Percentiles rank a stretch among this genome's conserved stretches.
These are phyloP conservation scores for Inosperma sp. DNA, from an alignment of 768 basidiomycete genomes.

Conservation along the genomic window DNA sequence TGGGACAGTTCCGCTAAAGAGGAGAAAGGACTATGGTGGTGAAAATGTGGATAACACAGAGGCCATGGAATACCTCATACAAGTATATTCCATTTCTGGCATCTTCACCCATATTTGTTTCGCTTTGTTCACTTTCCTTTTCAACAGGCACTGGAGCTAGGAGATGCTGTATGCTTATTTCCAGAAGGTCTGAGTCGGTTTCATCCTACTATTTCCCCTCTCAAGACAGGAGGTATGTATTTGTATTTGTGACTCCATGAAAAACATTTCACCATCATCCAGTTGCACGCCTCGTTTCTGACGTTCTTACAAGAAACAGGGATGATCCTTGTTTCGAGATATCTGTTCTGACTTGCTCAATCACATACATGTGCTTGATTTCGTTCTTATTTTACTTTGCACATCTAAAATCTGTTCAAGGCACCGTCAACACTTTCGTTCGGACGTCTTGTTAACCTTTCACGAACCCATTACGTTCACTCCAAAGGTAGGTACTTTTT, in stretches of 20 bases:
- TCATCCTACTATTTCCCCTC: constrained; percentile 79
- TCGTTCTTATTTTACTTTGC: constrained; percentile 6
- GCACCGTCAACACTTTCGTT: constrained; percentile 84
- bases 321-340: constrained; percentile 68
- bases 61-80: constrained; percentile 63
- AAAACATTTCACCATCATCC: neutral
- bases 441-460: constrained; percentile 82
- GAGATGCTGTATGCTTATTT: constrained; percentile 79
- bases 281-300: constrained; percentile 81
- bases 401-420: constrained; percentile 31
- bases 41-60: constrained; percentile 58
- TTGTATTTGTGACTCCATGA: constrained; percentile 8
- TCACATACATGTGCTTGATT: constrained; percentile 67
- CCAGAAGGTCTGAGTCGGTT: constrained; percentile 86
- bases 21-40: constrained; percentile 64
- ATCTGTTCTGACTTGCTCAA: constrained; percentile 68
- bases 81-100: constrained; percentile 37
- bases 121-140: constrained; percentile 12
- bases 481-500: constrained; percentile 44
- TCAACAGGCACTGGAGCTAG: constrained; percentile 62
- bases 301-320: constrained; percentile 65
- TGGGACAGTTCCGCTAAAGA: constrained; percentile 79
- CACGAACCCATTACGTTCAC: constrained; percentile 64
- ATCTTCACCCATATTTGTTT: constrained; percentile 5
- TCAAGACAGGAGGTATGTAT: constrained; percentile 75